phyloP scores from a whole-genome alignment of 768 basidiomycete species.

The Auriculariales sp. region DNA sequence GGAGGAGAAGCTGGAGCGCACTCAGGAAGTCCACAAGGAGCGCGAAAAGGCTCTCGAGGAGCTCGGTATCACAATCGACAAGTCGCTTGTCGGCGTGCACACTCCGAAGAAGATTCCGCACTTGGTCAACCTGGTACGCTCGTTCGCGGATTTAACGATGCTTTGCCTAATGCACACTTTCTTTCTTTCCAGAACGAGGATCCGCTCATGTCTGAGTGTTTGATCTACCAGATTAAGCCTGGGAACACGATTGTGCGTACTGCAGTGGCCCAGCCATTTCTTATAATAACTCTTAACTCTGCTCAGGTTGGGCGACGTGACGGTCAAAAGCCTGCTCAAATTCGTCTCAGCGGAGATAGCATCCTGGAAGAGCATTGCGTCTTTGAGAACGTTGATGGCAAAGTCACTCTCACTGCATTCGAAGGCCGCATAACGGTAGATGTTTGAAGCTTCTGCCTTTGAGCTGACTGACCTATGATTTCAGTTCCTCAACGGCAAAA shows the following conservation, averaged over 20 bases:
- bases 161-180: background rate
- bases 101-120: conserved; percentile 98
- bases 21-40: conserved; percentile 90
- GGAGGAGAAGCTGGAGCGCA: conserved; percentile 87
- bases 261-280: no score
- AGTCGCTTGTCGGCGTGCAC: conserved; percentile 91
- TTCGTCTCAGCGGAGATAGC: conserved; percentile 83
- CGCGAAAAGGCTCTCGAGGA: conserved; percentile 96
- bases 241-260: conserved; percentile 62
- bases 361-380: conserved; percentile 88
- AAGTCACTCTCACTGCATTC: conserved; percentile 67
- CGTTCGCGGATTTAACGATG: conserved; percentile 6
- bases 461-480: conserved; percentile 7
- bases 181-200: conserved; percentile 52
- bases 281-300: conserved; percentile 1
- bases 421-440: conserved; percentile 72
- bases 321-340: conserved; percentile 67
- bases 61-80: conserved; percentile 94
- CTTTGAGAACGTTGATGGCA: conserved; percentile 77
- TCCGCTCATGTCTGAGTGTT: conserved; percentile 91
- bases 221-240: conserved; percentile 82
- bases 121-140: conserved; percentile 77
- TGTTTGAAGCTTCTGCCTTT: conserved; percentile 6
- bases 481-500: conserved; percentile 89
- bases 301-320: conserved; percentile 74